Conservation (phyloP, 2,329 filamentous ascomycete species). For the Beauveria australis region DNA sequence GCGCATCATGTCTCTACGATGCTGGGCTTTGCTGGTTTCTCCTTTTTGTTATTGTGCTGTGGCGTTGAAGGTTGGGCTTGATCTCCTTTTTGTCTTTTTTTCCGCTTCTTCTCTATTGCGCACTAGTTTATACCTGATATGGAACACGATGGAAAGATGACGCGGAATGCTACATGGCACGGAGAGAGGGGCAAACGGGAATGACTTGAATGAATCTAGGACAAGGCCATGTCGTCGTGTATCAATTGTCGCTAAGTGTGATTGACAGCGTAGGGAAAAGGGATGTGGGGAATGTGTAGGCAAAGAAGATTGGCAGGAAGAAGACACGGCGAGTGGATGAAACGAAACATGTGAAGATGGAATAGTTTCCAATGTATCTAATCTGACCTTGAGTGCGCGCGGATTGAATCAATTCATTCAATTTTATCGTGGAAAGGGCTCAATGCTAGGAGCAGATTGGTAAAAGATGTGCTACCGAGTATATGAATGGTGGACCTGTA, state of each 20-base stretch:
- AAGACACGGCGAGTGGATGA: too few species aligned
- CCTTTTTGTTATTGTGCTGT: not conserved
- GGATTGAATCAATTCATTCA: conserved; percentile 1
- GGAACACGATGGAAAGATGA: not conserved
- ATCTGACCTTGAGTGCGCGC: not conserved
- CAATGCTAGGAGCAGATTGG: not conserved
- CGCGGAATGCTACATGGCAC: not conserved
- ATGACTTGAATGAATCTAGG: not conserved
- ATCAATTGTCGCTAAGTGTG: not conserved
- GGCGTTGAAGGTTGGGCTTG: not conserved
- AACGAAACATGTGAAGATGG: not conserved
- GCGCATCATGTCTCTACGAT: not conserved
- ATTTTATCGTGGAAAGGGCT: conserved; percentile 1
- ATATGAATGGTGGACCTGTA: not conserved
- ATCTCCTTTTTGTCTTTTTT: conserved; percentile 5
- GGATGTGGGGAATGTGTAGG: not conserved
- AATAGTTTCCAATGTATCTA: not conserved
- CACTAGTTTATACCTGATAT: conserved; percentile 3
- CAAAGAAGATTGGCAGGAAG: not conserved
- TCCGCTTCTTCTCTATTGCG: not conserved
- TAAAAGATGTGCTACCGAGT: not conserved
- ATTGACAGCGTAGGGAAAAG: not conserved
- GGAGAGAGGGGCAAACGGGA: not conserved
- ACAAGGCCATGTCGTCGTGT: not conserved
- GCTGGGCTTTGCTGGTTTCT: not conserved